These are phyloP conservation scores for Chlorociboria aeruginascens DNA, from an alignment of 495 filamentous ascomycete species.

Conservation along the genomic window DNA sequence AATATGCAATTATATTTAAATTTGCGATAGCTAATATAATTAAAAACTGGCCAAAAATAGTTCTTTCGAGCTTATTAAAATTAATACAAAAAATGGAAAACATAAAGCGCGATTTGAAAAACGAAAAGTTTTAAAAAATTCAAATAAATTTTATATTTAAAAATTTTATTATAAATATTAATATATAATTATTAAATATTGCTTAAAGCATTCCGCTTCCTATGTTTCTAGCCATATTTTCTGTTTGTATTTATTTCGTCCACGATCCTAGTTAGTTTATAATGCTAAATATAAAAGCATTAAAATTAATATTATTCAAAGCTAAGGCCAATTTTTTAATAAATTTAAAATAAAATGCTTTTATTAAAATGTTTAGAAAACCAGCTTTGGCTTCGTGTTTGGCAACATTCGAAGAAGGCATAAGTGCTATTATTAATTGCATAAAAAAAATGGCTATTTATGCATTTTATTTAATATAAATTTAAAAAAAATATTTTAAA, in stretches of 20 bases:
- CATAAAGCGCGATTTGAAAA: conserved; percentile 2
- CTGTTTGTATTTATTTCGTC: conserved; percentile 3
- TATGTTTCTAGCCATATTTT: conserved; percentile 5
- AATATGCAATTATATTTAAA: conserved; percentile 17
- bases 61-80: neutral
- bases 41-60: too few species aligned
- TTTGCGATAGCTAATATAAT: conserved; percentile 5
- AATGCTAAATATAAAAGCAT: conserved; percentile 5
- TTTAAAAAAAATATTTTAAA: conserved; percentile 1
- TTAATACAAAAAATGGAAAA: neutral
- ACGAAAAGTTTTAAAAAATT: conserved; percentile 4
- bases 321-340: conserved; percentile 1
- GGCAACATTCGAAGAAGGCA: conserved; percentile 5
- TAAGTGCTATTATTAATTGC: neutral
- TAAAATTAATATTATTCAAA: conserved; percentile 1
- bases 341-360: neutral
- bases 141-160: conserved; percentile 6
- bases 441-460: neutral
- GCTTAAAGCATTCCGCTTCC: neutral
- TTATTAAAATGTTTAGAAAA: conserved; percentile 5
- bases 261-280: conserved; percentile 4
- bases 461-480: conserved; percentile 1
- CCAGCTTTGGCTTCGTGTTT: neutral
- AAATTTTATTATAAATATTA: neutral
- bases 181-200: conserved; percentile 3